Conservation (phyloP, 169 alveolate genomes). For the Neospora caninum region DNA sequence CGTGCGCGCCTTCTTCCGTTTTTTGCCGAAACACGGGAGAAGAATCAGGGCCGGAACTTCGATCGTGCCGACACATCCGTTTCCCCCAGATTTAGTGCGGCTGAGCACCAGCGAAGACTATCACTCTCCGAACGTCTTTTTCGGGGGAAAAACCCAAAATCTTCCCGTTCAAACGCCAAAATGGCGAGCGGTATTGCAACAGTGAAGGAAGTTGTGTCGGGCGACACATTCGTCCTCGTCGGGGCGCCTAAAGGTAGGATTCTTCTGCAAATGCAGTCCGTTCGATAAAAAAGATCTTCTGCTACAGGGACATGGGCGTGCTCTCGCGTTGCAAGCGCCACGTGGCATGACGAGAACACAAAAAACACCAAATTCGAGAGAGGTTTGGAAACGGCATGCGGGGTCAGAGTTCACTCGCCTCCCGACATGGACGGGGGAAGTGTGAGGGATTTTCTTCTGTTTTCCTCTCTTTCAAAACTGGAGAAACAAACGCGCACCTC, state of each 20-base stretch:
- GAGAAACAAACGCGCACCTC: no score
- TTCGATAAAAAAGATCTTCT: background rate
- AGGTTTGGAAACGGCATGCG: no score
- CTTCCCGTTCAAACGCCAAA: background rate
- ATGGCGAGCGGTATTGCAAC: conserved; percentile 57
- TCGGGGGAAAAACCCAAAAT: background rate
- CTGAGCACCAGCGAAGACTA: background rate
- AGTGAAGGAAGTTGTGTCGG: conserved; percentile 67
- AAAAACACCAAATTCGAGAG: no score
- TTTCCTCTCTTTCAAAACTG: no score
- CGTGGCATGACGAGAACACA: no score
- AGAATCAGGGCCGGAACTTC: no score
- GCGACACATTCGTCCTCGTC: conserved; percentile 64
- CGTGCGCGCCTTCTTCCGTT: background rate
- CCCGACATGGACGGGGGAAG: no score
- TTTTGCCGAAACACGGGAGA: background rate
- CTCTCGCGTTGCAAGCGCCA: no score
- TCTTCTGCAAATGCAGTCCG: background rate
- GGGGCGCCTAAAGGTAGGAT: conserved; percentile 60
- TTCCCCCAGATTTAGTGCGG: background rate
- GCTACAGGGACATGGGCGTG: no score
- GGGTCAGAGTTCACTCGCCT: no score
- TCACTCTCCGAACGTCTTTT: background rate
- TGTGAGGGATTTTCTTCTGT: no score
- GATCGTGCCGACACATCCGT: no score